A percentile compares a stretch with the other conserved stretches of the same genome.
phyloP scores from a whole-genome alignment of 352 stramenopile genomes.

The Phytophthora rubi region DNA sequence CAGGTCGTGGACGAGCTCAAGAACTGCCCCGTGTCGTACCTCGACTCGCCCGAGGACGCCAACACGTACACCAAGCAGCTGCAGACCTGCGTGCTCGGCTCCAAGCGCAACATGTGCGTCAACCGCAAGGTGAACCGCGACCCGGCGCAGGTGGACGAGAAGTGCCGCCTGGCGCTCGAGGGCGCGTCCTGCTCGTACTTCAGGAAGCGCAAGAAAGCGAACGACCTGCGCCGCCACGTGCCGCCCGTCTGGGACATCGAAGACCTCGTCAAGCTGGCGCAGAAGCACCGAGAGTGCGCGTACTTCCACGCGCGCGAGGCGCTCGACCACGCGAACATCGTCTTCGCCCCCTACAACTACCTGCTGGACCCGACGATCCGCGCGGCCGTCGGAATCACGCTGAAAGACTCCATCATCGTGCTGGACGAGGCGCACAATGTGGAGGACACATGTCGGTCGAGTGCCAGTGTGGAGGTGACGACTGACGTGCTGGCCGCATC shows the following conservation, averaged over 20 bases:
- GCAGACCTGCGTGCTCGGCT: slow-evolving; percentile 84
- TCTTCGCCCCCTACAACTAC: slow-evolving; percentile 92
- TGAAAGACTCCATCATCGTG: slow-evolving; percentile 81
- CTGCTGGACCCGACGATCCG: slow-evolving; percentile 82
- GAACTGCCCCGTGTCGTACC: slow-evolving; percentile 70
- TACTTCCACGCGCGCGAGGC: slow-evolving; percentile 73
- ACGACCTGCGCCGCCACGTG: slow-evolving; percentile 48
- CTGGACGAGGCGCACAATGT: slow-evolving; percentile 91
- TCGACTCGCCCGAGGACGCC: slow-evolving; percentile 46
- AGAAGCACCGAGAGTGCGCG: slow-evolving; percentile 80
- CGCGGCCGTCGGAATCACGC: slow-evolving; percentile 65
- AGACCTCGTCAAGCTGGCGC: slow-evolving; percentile 73
- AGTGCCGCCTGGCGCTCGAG: slow-evolving; percentile 58
- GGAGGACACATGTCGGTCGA: slow-evolving; percentile 84
- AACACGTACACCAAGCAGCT: slow-evolving; percentile 49
- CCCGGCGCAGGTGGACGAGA: slow-evolving; percentile 69
- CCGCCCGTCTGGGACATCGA: slow-evolving; percentile 88
- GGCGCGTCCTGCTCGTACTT: slow-evolving; percentile 40
- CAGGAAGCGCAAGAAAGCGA: slow-evolving; percentile 42
- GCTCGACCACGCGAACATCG: slow-evolving; percentile 68
- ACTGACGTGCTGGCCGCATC: slow-evolving; percentile 51
- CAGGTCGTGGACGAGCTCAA: slow-evolving; percentile 87
- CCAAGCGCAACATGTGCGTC: slow-evolving; percentile 83
- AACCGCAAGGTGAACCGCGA: slow-evolving; percentile 77
- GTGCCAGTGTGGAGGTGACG: slow-evolving; percentile 79